Conservation (phyloP, 2,329 filamentous ascomycete genomes). For the Emericellopsis atlantica region DNA sequence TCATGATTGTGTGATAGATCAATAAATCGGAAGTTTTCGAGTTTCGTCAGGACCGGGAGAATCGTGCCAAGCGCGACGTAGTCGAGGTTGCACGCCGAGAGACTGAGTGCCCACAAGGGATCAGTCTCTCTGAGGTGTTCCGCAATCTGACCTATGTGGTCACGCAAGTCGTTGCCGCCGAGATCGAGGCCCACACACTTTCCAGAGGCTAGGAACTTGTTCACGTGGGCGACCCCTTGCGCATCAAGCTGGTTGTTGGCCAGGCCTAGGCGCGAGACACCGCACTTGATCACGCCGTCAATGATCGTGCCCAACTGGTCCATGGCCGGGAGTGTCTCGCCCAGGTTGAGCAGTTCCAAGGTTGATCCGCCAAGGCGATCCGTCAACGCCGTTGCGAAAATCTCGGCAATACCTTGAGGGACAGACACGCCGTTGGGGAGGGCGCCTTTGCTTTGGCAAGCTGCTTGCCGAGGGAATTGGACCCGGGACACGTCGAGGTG, state of each 20-base stretch:
- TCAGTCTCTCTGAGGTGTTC: slow-evolving; percentile 37
- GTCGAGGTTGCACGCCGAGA: slow-evolving; percentile 74
- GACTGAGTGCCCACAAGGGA: slow-evolving; percentile 66
- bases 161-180: slow-evolving; percentile 64
- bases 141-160: slow-evolving; percentile 40
- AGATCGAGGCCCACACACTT: slow-evolving; percentile 82
- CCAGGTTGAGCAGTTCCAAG: slow-evolving; percentile 73
- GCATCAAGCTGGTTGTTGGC: slow-evolving; percentile 69
- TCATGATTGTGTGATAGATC: slow-evolving; percentile 83
- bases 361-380: slow-evolving; percentile 64
- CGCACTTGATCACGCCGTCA: slow-evolving; percentile 70
- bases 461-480: slow-evolving; percentile 48
- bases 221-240: slow-evolving; percentile 63
- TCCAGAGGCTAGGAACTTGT: slow-evolving; percentile 61
- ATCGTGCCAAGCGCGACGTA: slow-evolving; percentile 61
- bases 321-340: slow-evolving; percentile 62
- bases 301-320: slow-evolving; percentile 63
- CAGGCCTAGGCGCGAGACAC: slow-evolving; percentile 66
- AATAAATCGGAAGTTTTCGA: slow-evolving; percentile 72
- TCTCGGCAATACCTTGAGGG: slow-evolving; percentile 31
- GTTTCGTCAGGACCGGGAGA: slow-evolving; percentile 57
- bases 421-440: slow-evolving; percentile 20
- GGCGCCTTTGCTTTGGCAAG: slow-evolving; percentile 13
- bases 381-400: slow-evolving; percentile 63
- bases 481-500: slow-evolving; percentile 79